These are phyloP conservation scores for Coniochaeta sp. DNA, from an alignment of 2,329 filamentous ascomycete genomes.

Conservation along the genomic window DNA sequence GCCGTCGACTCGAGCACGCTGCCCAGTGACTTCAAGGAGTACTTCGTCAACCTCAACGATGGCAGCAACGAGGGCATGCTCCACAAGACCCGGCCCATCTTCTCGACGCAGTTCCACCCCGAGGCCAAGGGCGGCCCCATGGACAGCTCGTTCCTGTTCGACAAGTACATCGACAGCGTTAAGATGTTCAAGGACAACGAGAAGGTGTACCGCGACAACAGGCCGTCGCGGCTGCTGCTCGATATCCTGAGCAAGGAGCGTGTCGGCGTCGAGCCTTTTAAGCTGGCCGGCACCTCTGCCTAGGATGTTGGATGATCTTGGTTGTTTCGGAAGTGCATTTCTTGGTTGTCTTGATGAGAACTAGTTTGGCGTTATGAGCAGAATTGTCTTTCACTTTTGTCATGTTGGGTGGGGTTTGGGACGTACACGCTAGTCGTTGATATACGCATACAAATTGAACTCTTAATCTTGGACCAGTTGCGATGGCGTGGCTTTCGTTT, in stretches of 20 bases:
- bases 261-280: slow-evolving; percentile 73
- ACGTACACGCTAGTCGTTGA: background rate
- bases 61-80: slow-evolving; percentile 97
- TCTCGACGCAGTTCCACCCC: slow-evolving; percentile 97
- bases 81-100: slow-evolving; percentile 92
- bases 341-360: too few relatives aligned
- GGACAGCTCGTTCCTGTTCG: slow-evolving; percentile 93
- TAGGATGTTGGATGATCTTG: background rate
- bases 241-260: slow-evolving; percentile 91
- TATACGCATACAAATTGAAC: background rate
- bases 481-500: background rate
- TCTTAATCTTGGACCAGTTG: background rate
- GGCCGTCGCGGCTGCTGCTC: slow-evolving; percentile 78
- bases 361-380: background rate
- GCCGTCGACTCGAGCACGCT: slow-evolving; percentile 83
- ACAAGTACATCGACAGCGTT: slow-evolving; percentile 90
- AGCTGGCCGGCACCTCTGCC: slow-evolving; percentile 42
- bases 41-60: slow-evolving; percentile 98
- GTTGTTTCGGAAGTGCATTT: background rate
- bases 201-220: slow-evolving; percentile 74
- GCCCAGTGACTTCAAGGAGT: slow-evolving; percentile 86
- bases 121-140: slow-evolving; percentile 96
- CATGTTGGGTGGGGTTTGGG: background rate
- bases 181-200: slow-evolving; percentile 82
- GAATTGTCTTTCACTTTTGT: background rate